Base-by-base conservation (phyloP, 495 filamentous ascomycete species). In the Aspergillus heteromorphus region DNA sequence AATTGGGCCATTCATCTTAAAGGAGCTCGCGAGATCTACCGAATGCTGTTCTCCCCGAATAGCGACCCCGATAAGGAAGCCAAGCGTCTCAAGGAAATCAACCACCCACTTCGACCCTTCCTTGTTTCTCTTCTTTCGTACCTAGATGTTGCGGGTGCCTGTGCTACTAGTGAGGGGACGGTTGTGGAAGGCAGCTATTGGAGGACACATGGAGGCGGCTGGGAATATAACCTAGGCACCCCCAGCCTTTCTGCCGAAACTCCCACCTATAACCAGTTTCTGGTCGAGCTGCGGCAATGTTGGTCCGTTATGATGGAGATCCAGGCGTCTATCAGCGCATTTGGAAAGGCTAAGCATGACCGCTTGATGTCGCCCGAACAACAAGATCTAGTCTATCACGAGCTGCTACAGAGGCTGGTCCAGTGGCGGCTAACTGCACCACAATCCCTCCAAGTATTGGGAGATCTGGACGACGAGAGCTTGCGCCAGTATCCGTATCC, bases 221-320 rank as follows among this genome's bases (percentile, higher is more conserved):
- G 70, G 70, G 72, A 74, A 54, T 73, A 73, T 48, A 73, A 74
- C 49, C 57, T 72, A 6, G 68, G 70, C 8, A 73, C 64, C 0
- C 69, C 70, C 0, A 73, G 69, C 45, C 40, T 72, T 8, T 66
- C 62, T 0, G 31, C 61, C 3, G 52, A 63, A 2, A 18, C 54
- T 1, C 56, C 57, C 1, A 60, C 65, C 0, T 64, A 69, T 47
- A 58, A 69, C n/a, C 57, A 55, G 0, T 54, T 60, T 4, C 52
- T 74, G n/a, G 53, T 65, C 5, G 69, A 72, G 38, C 54, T 75
- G 0, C 68, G 70, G 7, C 48, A 67, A 18, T 60, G 62, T 29
- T 75, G 72, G 72, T 71, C 66, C 1, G 56, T 59, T 0, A 66
- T 75, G 67, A 74, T 74, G 72, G 72, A 74, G 27, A 67, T 74